A percentile compares a stretch with the other conserved stretches of the same genome.
These are phyloP conservation scores for Lagenaria siceraria DNA, from an alignment of 306 rosid genomes.

Conservation along the genomic window DNA sequence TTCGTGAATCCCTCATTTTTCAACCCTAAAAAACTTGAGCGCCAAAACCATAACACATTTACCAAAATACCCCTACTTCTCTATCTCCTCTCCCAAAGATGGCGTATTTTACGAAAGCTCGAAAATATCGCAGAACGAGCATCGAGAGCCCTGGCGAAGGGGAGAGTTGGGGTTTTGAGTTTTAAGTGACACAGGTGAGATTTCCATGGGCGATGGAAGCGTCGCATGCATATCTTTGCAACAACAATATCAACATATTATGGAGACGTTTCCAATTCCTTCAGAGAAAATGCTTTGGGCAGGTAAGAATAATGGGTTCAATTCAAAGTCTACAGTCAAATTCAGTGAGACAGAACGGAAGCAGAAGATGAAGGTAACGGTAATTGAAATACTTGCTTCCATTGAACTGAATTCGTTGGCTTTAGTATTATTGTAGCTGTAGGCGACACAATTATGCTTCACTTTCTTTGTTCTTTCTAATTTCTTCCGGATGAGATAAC, in stretches of 20 bases:
- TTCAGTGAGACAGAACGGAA: too few species aligned
- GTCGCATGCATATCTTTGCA: conserved; percentile 98
- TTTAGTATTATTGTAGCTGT: too few species aligned
- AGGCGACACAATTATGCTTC: too few species aligned
- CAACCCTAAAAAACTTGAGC: neutral
- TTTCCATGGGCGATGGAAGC: conserved; percentile 99
- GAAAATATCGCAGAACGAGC: too few species aligned
- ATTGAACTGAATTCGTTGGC: too few species aligned
- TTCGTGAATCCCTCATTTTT: conserved; percentile 4
- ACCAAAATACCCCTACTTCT: too few species aligned
- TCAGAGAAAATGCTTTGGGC: conserved; percentile 66
- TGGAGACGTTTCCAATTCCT: conserved; percentile 70
- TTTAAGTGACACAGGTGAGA: conserved; percentile 29
- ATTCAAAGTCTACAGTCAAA: too few species aligned
- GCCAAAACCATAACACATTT: too few species aligned
- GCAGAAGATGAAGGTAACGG: too few species aligned
- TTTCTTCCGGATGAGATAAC: conserved; percentile 24
- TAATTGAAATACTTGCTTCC: too few species aligned
- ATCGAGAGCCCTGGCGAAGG: conserved; percentile 78
- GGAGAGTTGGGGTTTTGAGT: conserved; percentile 72
- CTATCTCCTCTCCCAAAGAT: too few species aligned
- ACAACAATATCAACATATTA: conserved; percentile 52
- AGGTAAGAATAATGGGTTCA: conserved; percentile 61
- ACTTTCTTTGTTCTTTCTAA: too few species aligned
- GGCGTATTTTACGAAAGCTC: conserved; percentile 14